A percentile compares a stretch with the other conserved stretches of the same genome.
These are phyloP conservation scores for Viridothelium virens DNA, from an alignment of 495 filamentous ascomycete species.

Conservation along the genomic window DNA sequence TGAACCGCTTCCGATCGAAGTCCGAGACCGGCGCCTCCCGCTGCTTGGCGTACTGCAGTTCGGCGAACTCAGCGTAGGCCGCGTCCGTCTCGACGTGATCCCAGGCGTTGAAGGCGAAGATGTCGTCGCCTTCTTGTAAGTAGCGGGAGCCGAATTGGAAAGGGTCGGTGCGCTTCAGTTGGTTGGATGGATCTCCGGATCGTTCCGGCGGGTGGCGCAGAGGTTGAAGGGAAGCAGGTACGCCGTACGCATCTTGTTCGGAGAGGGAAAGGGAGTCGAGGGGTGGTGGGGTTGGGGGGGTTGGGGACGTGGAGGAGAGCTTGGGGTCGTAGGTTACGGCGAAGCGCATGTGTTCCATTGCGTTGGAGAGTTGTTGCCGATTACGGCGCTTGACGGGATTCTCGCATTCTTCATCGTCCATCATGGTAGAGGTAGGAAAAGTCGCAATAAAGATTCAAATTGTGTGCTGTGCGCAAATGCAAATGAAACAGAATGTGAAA, in stretches of 20 bases:
- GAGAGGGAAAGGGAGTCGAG: slow-evolving; percentile 13
- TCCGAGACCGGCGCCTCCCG: slow-evolving; percentile 73
- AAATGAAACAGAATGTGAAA: too few relatives aligned
- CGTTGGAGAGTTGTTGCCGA: slow-evolving; percentile 34
- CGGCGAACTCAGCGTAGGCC: slow-evolving; percentile 70
- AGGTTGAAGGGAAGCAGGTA: slow-evolving; percentile 40
- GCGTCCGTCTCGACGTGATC: slow-evolving; percentile 89
- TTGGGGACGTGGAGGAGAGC: slow-evolving; percentile 15
- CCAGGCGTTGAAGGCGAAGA: slow-evolving; percentile 97
- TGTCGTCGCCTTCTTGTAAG: slow-evolving; percentile 71
- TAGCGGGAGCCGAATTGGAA: slow-evolving; percentile 91
- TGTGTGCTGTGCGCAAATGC: not conserved
- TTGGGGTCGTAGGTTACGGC: slow-evolving; percentile 30
- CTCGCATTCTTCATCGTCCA: not conserved
- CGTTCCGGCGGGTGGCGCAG: slow-evolving; percentile 39
- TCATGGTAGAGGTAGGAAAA: too few relatives aligned
- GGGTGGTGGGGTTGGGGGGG: slow-evolving; percentile 18
- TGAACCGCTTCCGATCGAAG: slow-evolving; percentile 81
- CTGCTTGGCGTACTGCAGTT: slow-evolving; percentile 74
- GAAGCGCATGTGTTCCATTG: slow-evolving; percentile 40
- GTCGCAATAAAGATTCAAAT: too few relatives aligned
- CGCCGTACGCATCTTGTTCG: slow-evolving; percentile 38
- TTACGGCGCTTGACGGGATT: slow-evolving; percentile 3
- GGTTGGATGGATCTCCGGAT: slow-evolving; percentile 49
- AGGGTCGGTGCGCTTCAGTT: slow-evolving; percentile 76